Base-by-base conservation (phyloP, 768 basidiomycete species). In the Trametes sanguinea region DNA sequence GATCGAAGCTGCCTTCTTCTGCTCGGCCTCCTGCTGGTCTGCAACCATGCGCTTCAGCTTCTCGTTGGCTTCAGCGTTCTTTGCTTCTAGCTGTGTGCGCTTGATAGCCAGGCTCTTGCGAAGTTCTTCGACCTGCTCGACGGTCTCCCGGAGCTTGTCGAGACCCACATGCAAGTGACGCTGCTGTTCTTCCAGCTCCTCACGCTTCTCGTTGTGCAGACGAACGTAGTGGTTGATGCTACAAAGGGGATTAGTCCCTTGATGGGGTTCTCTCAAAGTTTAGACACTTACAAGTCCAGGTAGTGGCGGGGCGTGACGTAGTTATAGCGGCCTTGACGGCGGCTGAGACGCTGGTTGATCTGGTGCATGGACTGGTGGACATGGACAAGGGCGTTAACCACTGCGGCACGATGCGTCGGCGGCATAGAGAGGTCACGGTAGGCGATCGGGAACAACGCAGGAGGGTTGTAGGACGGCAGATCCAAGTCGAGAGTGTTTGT, bases 21-120 rank as follows among this genome's bases (percentile, higher is more conserved):
- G 93, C 71, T 99, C 97, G 2, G 97, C 97, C 71, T 98, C 96
- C 72, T 98, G 96, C 75, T 99, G 96, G 75, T 98, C 96, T 6
- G 92, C 83, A 13, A 99, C 95, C 96, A 99, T 98, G 60, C 94
- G 92, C 74, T 92, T 89, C 43, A 99, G 83, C 76, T 99, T 99
- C 71, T 94, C 93, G 74, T 99, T 98, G 10, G 97, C 97, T 75
- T 98, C 93, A 1, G 86, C 86, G 69, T 97, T 84, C 80, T 99
- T 99, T 29, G 92, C 89, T 72, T 95, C 86, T 33, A 99, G 83
- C 69, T 98, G 95, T 2, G 89, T 85, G 17, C 93, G 87, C 75
- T 99, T 99, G 69, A 89, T 88, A 2, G 97, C 95, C 42, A 98
- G 85, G 73, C 95, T 97, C 77, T 92, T 92, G 57, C 96, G 85